A percentile compares a stretch with the other conserved stretches of the same genome.
Evolutionary conservation across 129 eudicot species (phyloP).

Genomic region (Scalesia atractyloides): DNA sequence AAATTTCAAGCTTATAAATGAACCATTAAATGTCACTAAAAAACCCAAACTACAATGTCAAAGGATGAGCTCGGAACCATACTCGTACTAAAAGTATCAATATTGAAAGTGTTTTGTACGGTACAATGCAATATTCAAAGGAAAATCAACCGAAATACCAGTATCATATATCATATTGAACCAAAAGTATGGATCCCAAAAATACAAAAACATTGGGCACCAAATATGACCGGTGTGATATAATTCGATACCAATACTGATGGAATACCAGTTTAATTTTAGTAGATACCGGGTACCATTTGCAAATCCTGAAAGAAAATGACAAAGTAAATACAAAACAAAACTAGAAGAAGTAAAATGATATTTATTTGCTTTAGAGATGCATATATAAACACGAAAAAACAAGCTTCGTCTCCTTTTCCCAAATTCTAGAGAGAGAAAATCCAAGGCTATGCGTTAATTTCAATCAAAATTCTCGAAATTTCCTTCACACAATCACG

Average conservation of each 20-base stretch:
- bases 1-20: neutral
- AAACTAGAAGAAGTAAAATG: conserved; percentile 8
- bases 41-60: neutral
- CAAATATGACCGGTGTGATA: too few relatives aligned
- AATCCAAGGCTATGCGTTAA: conserved; percentile 20
- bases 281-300: too few relatives aligned
- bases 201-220: too few relatives aligned
- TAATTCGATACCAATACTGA: too few relatives aligned
- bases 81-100: too few relatives aligned
- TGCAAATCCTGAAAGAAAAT: neutral
- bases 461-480: conserved; percentile 6
- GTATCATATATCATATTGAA: too few relatives aligned
- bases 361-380: conserved; percentile 9
- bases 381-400: conserved; percentile 10
- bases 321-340: neutral
- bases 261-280: too few relatives aligned
- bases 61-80: neutral
- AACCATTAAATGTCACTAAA: too few relatives aligned
- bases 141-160: too few relatives aligned
- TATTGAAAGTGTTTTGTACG: too few relatives aligned
- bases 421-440: conserved; percentile 41
- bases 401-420: neutral
- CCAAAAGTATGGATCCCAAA: too few relatives aligned
- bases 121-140: too few relatives aligned
- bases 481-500: neutral